Conservation (phyloP, 805 yeast genomes). For the Wickerhamomyces hampshirensis region DNA sequence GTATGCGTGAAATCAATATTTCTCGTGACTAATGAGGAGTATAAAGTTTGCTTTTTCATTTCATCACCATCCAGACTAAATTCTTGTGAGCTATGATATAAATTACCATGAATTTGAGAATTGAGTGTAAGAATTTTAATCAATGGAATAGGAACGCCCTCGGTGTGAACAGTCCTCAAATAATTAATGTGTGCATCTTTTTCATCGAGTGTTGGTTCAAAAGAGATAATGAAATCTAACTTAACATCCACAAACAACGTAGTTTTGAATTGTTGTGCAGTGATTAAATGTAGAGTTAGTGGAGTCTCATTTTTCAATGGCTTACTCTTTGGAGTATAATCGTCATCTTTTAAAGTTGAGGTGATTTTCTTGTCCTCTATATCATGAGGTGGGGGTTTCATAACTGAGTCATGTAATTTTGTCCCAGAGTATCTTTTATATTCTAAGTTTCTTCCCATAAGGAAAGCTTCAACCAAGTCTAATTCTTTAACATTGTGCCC, state of each 20-base stretch:
- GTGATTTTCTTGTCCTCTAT: conserved; percentile 20
- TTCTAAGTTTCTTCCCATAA: conserved; percentile 62
- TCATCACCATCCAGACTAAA: not conserved
- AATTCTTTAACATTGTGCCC: conserved; percentile 63
- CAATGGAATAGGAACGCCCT: conserved; percentile 32
- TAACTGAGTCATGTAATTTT: too few relatives aligned
- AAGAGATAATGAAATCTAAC: conserved; percentile 42
- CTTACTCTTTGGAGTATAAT: conserved; percentile 16
- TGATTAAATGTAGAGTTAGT: conserved; percentile 36
- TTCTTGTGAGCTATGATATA: too few relatives aligned
- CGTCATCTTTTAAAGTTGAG: conserved; percentile 22
- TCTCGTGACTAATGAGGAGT: conserved; percentile 22
- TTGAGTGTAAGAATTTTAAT: conserved; percentile 40
- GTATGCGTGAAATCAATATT: conserved; percentile 2
- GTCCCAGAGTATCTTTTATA: conserved; percentile 67
- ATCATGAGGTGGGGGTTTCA: conserved; percentile 15
- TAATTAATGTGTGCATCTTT: conserved; percentile 26
- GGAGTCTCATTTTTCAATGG: conserved; percentile 11
- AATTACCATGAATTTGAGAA: conserved; percentile 45
- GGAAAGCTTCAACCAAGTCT: conserved; percentile 72
- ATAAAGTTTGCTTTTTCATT: conserved; percentile 19
- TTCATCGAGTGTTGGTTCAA: conserved; percentile 39
- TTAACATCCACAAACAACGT: conserved; percentile 29
- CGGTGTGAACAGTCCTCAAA: conserved; percentile 19
- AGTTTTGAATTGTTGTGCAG: conserved; percentile 39